Base-by-base conservation (phyloP, 208 protist species). In the Crithidia expoeki region DNA sequence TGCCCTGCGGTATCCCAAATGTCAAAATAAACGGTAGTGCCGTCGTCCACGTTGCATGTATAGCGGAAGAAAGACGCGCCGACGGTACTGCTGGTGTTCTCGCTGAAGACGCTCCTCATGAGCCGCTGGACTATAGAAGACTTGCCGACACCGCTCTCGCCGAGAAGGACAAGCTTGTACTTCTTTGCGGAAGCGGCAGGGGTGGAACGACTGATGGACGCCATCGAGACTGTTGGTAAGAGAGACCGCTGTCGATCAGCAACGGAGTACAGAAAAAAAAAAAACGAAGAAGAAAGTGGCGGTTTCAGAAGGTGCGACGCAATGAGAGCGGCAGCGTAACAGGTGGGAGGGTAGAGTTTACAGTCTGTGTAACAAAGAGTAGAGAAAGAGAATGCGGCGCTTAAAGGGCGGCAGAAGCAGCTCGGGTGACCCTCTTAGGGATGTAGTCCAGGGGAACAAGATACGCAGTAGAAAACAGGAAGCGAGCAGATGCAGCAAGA, bases 1-100 rank as follows among this genome's bases (percentile, higher is more conserved):
- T 97, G 93, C 2, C 93, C 93, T 0, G 93, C 93, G 0, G 93
- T 97, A 62, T 97, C 93, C 91, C 93, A 97, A 46, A 97, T 96
- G 55, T 96, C 89, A 36, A 95, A 88, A 67, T 89, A 80, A 21
- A 97, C 82, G 6, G 68, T 56, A 10, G 72, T 71, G 38, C 61
- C 83, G 57, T 89, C 81, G 12, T 63, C 76, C 28, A 95, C 67
- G n/a, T 72, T 65, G 59, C 89, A 87, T 36, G 82, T 72, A 80
- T 91, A 94, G 32, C 86, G 77, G 55, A 94, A 92, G 65, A 96
- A 96, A 27, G 83, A 92, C 33, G 89, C 93, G 47, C 93, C 93
- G 44, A 94, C 87, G 6, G 93, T 96, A 56, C 81, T 88, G 81
- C 76, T 85, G 62, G 86, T 71, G 60, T 81, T 85, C 25, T 86